These are phyloP conservation scores for Hydnomerulius pinastri DNA, from an alignment of 768 basidiomycete genomes.

Conservation along the genomic window DNA sequence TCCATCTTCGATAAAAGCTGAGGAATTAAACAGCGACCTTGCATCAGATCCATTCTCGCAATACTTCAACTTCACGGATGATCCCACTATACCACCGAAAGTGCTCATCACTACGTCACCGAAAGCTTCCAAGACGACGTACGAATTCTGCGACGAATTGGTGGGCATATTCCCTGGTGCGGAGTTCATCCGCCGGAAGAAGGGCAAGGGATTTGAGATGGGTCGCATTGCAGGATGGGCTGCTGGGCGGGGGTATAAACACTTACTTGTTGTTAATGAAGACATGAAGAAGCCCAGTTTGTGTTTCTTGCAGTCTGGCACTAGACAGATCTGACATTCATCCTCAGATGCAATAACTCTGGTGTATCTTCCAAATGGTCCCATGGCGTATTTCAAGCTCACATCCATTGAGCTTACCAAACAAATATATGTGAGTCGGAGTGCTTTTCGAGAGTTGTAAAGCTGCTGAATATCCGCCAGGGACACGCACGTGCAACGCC, in stretches of 20 bases:
- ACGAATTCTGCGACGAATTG: constrained; percentile 91
- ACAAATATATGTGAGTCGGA: constrained; percentile 74
- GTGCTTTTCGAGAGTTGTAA: neutral
- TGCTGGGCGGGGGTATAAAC: constrained; percentile 82
- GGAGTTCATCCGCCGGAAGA: constrained; percentile 83
- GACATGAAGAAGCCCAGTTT: constrained; percentile 92
- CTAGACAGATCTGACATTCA: constrained; percentile 7
- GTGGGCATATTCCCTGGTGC: constrained; percentile 89
- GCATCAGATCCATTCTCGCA: constrained; percentile 76
- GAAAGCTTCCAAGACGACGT: constrained; percentile 85
- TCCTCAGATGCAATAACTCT: constrained; percentile 86
- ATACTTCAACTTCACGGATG: constrained; percentile 69
- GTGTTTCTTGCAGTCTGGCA: constrained; percentile 32
- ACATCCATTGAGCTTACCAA: constrained; percentile 84
- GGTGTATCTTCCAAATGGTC: constrained; percentile 87
- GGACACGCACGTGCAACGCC: constrained; percentile 92
- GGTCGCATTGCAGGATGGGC: constrained; percentile 94
- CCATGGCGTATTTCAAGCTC: constrained; percentile 94
- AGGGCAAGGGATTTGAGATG: constrained; percentile 88
- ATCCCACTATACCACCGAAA: constrained; percentile 77
- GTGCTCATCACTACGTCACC: constrained; percentile 89
- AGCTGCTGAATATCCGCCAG: constrained; percentile 38
- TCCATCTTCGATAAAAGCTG: constrained; percentile 41
- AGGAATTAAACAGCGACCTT: constrained; percentile 69
- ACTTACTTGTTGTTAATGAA: constrained; percentile 92